Percentiles rank a stretch among this genome's conserved stretches.
phyloP scores from a whole-genome alignment of 73 alveolate species.

The Breviolum minutum region DNA sequence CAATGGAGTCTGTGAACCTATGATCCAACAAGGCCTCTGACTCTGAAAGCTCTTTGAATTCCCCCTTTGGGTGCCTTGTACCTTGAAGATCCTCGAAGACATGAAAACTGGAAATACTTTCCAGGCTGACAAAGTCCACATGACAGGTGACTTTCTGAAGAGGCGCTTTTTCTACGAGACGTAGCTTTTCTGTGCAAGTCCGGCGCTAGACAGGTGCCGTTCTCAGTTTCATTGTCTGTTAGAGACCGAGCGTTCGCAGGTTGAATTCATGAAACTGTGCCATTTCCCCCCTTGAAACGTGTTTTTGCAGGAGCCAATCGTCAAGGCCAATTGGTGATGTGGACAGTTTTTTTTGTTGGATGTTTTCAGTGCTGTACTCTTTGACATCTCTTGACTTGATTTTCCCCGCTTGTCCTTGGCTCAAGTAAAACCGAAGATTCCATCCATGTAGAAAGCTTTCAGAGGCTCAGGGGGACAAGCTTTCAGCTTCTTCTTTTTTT shows the following conservation, averaged over 20 bases:
- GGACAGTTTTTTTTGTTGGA: neutral
- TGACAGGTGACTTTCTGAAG: constrained; percentile 2
- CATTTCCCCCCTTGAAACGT: neutral
- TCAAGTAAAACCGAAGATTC: neutral
- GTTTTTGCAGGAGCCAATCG: neutral
- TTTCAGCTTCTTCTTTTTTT: no score
- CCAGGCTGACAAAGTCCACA: no score
- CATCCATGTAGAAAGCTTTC: neutral
- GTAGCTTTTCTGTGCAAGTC: neutral
- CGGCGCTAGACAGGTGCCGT: neutral
- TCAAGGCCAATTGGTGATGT: neutral
- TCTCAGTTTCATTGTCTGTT: no score
- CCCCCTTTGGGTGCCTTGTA: no score
- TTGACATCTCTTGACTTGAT: no score
- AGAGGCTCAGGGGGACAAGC: no score
- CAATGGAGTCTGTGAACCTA: no score
- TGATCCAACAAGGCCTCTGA: neutral
- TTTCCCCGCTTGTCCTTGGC: no score
- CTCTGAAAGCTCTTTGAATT: no score
- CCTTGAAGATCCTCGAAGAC: no score
- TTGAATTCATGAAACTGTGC: neutral
- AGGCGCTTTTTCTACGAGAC: constrained; percentile 39
- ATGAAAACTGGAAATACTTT: no score
- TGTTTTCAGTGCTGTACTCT: no score
- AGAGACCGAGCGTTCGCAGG: neutral